phyloP scores from a whole-genome alignment of 2,329 filamentous ascomycete genomes.

The Hymenoscyphus infarciens region DNA sequence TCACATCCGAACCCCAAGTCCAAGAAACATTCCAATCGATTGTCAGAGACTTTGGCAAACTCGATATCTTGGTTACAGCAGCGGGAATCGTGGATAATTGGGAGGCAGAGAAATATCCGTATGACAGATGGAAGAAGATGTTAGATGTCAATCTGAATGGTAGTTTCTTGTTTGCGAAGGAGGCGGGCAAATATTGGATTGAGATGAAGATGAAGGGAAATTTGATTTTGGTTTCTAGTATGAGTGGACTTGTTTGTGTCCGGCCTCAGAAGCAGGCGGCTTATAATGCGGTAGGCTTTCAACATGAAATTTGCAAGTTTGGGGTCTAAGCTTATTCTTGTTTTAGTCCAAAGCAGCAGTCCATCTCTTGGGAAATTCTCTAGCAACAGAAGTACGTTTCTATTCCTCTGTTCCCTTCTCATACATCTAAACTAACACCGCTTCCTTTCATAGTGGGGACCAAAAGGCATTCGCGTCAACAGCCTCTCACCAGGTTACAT shows the following conservation, averaged over 20 bases:
- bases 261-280: conserved; percentile 38
- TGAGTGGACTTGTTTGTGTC: conserved; percentile 35
- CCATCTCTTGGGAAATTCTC: conserved; percentile 55
- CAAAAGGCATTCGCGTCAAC: conserved; percentile 61
- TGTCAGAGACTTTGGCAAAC: conserved; percentile 36
- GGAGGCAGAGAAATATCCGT: conserved; percentile 35
- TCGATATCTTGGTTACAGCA: conserved; percentile 41
- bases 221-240: conserved; percentile 31
- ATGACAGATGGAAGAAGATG: conserved; percentile 36
- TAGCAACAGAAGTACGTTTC: conserved; percentile 45
- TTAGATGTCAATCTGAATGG: conserved; percentile 38
- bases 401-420: not conserved
- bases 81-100: conserved; percentile 39
- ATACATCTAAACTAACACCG: no score
- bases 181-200: conserved; percentile 38
- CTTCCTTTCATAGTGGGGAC: conserved; percentile 48
- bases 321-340: conserved; percentile 7
- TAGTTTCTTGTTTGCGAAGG: conserved; percentile 38
- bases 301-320: not conserved
- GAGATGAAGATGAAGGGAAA: conserved; percentile 32
- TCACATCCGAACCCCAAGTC: conserved; percentile 38
- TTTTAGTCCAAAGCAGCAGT: conserved; percentile 54
- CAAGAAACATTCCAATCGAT: conserved; percentile 37
- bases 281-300: conserved; percentile 36
- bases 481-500: conserved; percentile 61